These are phyloP conservation scores for Trametopsis cervina DNA, from an alignment of 768 basidiomycete species.

Conservation along the genomic window DNA sequence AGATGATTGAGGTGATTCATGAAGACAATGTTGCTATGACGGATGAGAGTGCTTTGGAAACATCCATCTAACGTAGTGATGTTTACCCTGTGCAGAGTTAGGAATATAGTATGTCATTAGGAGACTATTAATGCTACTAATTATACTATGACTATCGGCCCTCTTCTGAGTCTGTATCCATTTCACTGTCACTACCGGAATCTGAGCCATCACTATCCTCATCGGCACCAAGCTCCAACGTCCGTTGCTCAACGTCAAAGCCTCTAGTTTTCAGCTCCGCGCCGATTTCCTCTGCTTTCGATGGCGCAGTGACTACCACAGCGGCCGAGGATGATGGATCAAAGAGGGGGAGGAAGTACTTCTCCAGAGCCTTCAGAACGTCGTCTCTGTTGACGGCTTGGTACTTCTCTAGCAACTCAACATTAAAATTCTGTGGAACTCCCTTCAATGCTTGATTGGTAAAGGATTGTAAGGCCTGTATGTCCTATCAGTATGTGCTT, in stretches of 20 bases:
- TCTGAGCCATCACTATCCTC: constrained; percentile 33
- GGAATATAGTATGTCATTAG: neutral
- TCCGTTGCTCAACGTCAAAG: constrained; percentile 70
- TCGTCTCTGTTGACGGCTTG: constrained; percentile 77
- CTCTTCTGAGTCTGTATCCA: constrained; percentile 10
- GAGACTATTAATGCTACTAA: neutral
- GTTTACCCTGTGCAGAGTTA: too few species aligned
- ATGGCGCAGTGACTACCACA: constrained; percentile 77
- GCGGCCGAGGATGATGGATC: constrained; percentile 67
- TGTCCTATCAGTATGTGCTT: neutral
- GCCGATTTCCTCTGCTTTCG: constrained; percentile 67
- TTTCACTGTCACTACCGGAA: constrained; percentile 25
- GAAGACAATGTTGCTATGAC: neutral
- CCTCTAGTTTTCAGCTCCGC: constrained; percentile 59
- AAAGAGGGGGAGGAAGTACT: constrained; percentile 83
- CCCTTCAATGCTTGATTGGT: constrained; percentile 88
- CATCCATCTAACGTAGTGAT: too few species aligned
- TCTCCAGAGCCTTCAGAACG: constrained; percentile 59
- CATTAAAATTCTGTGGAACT: constrained; percentile 65
- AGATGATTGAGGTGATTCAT: constrained; percentile 55
- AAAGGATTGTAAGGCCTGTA: constrained; percentile 79
- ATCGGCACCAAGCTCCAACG: constrained; percentile 50
- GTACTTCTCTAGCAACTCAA: constrained; percentile 71
- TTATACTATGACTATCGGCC: constrained; percentile 2
- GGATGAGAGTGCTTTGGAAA: constrained; percentile 17